Evolutionary conservation across 2,329 filamentous ascomycete species (phyloP), one percentile per base, ranked within the genome.

Genomic region (Scytalidium sp.): DNA sequence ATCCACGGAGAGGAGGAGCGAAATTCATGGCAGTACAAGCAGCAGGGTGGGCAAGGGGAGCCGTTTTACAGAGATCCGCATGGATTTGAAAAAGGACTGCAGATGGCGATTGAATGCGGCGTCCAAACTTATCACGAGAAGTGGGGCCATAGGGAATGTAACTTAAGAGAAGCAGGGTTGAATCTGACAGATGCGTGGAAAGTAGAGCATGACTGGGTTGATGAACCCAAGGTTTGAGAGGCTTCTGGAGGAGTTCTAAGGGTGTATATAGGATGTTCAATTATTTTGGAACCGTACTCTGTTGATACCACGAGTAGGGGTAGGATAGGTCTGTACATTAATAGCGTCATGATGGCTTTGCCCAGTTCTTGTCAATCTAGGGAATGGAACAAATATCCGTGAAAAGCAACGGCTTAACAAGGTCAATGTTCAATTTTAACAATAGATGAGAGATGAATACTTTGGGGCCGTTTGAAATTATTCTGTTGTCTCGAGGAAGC

Each of bases 21-120:
- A 32, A 79, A 79, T 60, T 73, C 68, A 19, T 80, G 76, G 76
- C 76, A 79, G 57, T 60, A 58, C 3, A 70, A 69, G 27, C 76
- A 80, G 61, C 67, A 63, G 15, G 76, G 76, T 41, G 76, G 76
- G 3, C 49, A 67, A 22, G 75, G 73, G 17, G 76, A 80, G 61
- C 75, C 75, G 3, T 79, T 72, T 50, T 74, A 78, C 60, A 76
- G 77, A 52, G 66, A 73, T 36, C 55, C 73, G 2, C 66, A 68
- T 2, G 75, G 74, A 3, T 62, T 76, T 46, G 64, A 66, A 7
- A 64, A 68, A 47, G 69, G 64, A 4, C 67, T 75, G 51, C 70
- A 75, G 50, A 60, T 75, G 74, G 60, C 73, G 19, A 72, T 70
- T 9, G 72, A 72, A 52, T 68, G 70, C 1, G 74, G 73, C 1